phyloP scores from a whole-genome alignment of 257 asterid species.

The Craterostigma plantagineum region DNA sequence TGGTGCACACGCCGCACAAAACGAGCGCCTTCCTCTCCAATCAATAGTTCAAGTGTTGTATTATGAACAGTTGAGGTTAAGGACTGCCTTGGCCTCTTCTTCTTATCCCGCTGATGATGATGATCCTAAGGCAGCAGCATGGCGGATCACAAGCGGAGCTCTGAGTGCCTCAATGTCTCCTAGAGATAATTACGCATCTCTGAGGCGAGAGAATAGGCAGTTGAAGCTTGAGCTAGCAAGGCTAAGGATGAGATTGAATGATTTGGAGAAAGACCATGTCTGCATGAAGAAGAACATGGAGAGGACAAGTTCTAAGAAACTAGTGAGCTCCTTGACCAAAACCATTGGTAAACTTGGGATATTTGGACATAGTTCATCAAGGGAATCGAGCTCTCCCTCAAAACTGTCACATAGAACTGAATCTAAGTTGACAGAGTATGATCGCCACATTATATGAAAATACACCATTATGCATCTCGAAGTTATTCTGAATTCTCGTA shows the following conservation, averaged over 20 bases:
- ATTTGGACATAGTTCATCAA: no score
- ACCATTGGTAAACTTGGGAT: no score
- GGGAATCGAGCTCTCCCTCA: no score
- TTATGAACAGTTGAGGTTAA: constrained; percentile 73
- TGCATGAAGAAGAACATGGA: no score
- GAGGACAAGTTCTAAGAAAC: no score
- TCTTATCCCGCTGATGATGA: constrained; percentile 71
- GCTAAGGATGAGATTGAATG: constrained; percentile 82
- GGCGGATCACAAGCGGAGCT: constrained; percentile 82
- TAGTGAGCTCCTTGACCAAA: no score
- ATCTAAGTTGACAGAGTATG: no score
- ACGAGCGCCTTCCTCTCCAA: constrained; percentile 90
- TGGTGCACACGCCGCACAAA: constrained; percentile 92
- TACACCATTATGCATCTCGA: no score
- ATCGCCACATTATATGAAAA: no score
- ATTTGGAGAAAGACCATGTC: no score
- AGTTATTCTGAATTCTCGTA: no score
- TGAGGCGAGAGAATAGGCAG: constrained; percentile 83
- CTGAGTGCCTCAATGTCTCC: constrained; percentile 84
- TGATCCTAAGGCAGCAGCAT: constrained; percentile 59
- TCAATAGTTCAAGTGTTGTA: constrained; percentile 92
- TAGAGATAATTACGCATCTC: constrained; percentile 76
- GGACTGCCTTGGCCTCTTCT: constrained; percentile 50
- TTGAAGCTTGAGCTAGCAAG: constrained; percentile 86
- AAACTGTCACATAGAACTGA: no score